Conservation (phyloP, 2,329 filamentous ascomycete species). For the Epichloe scottii region DNA sequence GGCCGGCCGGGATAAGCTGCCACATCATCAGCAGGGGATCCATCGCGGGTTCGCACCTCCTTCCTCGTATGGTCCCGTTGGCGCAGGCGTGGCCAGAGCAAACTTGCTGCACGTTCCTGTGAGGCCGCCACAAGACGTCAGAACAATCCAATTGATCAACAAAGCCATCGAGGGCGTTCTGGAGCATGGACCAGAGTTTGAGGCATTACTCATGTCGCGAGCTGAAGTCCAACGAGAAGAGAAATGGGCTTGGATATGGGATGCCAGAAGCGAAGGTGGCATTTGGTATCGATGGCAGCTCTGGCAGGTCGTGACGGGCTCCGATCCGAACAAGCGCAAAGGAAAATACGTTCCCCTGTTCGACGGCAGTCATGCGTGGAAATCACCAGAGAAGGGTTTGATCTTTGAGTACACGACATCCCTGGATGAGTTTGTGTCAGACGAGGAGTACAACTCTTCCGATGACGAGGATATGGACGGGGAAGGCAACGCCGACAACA, state of each 20-base stretch:
- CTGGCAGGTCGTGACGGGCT: conserved; percentile 72
- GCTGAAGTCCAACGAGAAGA: conserved; percentile 75
- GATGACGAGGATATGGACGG: conserved; percentile 67
- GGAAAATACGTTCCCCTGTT: conserved; percentile 54
- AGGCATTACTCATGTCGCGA: conserved; percentile 81
- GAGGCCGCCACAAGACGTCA: conserved; percentile 63
- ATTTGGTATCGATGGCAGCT: conserved; percentile 89
- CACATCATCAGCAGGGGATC: conserved; percentile 31
- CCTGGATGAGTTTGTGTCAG: conserved; percentile 68
- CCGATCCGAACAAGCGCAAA: conserved; percentile 31
- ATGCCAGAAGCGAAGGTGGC: conserved; percentile 64
- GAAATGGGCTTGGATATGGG: conserved; percentile 91
- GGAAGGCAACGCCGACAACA: conserved; percentile 38
- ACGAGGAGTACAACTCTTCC: conserved; percentile 75
- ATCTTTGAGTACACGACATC: conserved; percentile 68
- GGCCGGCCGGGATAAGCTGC: conserved; percentile 14
- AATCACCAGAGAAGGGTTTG: conserved; percentile 55
- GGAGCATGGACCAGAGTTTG: conserved; percentile 72
- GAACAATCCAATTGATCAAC: conserved; percentile 72
- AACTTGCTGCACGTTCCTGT: conserved; percentile 57
- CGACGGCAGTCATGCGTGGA: conserved; percentile 67
- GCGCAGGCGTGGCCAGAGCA: conserved; percentile 29
- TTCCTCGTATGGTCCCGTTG: conserved; percentile 44
- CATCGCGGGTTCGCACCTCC: conserved; percentile 64
- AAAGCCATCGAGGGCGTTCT: conserved; percentile 73